Evolutionary conservation across 495 filamentous ascomycete species (phyloP), one percentile per base, ranked within the genome.

Genomic region (Aspergillus hancockii): DNA sequence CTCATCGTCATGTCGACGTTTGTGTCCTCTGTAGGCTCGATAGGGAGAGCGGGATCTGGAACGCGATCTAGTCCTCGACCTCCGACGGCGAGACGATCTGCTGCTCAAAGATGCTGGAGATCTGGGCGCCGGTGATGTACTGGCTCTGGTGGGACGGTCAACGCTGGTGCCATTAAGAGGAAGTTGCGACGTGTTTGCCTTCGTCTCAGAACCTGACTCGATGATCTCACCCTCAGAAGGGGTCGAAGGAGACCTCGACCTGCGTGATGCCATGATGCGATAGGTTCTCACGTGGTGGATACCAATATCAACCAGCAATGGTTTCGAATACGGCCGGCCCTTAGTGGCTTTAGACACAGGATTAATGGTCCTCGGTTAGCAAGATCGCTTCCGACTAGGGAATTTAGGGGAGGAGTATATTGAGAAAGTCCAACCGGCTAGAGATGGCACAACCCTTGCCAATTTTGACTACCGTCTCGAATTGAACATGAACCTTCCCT

Each of bases 201-300:
- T 85, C 75, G 66, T 77, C 80, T 85, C 85, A 79, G 77, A 81
- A 75, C 77, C 81, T 75, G 85, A 84, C 77, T 89, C 91, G 78
- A 89, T 76, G 75, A 96, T 92, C 84, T 96, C 92, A 75, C 92
- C 92, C 79, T 96, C 90, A 78, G 80, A 83, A 65, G 76, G 79
- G 65, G 74, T 76, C 63, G 80, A 82, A 50, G 67, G 69, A 63
- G 75, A 80, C 66, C 74, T 75, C 68, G 75, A 77, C 67, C 68
- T 70, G 63, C 57, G 65, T 62, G 75, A 70, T 64, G 73, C 70
- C 75, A 78, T 71, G 62, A 36, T 55, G 55, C 62, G 31, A 57
- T 41, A 55, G 52, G 18, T 25, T 43, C 16, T 55, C 19, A 25
- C 32, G 25, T 55, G 8, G 32, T 30, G 21, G 16, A 8, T 23